These are phyloP conservation scores for Hondaea fermentalgiana DNA, from an alignment of 108 stramenopile genomes.

Conservation along the genomic window DNA sequence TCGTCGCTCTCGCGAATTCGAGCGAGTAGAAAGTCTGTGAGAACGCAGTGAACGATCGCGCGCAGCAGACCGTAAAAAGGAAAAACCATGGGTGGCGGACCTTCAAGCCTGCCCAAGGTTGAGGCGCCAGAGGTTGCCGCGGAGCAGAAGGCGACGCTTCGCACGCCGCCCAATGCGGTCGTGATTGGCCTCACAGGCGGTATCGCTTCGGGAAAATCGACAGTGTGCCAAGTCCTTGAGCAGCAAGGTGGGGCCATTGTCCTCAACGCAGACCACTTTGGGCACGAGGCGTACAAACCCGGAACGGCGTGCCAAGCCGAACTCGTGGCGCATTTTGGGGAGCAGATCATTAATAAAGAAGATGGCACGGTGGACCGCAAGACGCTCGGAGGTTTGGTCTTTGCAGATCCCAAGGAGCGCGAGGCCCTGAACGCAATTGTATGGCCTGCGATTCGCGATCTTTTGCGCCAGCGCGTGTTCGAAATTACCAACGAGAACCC, in stretches of 20 bases:
- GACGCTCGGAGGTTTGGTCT: neutral
- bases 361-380: slow-evolving; percentile 14
- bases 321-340: neutral
- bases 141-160: neutral
- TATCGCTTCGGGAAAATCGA: neutral
- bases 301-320: neutral
- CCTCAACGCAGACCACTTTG: slow-evolving; percentile 8
- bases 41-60: too few relatives aligned
- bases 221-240: neutral
- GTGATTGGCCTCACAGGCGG: slow-evolving; percentile 4
- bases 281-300: slow-evolving; percentile 1
- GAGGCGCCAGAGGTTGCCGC: neutral
- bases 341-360: neutral
- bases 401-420: neutral
- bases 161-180: neutral
- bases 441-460: neutral
- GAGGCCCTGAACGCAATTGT: neutral
- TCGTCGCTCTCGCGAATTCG: too few relatives aligned
- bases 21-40: too few relatives aligned
- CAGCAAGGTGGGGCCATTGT: neutral
- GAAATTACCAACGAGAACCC: neutral
- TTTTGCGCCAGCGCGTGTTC: neutral
- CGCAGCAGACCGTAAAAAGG: too few relatives aligned
- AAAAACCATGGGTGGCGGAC: neutral
- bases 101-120: neutral